These are phyloP conservation scores for Xylariaceae sp. DNA, from an alignment of 2,329 filamentous ascomycete genomes.

Conservation along the genomic window DNA sequence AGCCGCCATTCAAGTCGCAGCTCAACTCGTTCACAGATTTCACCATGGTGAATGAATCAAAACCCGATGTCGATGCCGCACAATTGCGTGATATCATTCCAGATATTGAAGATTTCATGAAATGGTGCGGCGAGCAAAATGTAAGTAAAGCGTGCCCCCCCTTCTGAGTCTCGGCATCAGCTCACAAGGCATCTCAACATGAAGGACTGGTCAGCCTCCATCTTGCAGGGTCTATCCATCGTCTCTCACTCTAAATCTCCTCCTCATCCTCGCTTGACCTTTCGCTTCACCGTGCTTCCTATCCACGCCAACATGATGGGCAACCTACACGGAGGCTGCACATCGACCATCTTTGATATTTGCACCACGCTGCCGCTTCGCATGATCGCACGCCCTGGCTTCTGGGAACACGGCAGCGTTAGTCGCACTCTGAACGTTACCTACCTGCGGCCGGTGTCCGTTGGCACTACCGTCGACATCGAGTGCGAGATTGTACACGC, in stretches of 20 bases:
- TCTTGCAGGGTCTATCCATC: slow-evolving; percentile 40
- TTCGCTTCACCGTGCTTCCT: slow-evolving; percentile 45
- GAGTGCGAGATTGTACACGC: slow-evolving; percentile 43
- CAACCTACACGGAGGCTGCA: slow-evolving; percentile 58
- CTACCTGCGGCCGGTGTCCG: slow-evolving; percentile 57
- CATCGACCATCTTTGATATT: slow-evolving; percentile 62
- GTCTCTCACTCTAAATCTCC: slow-evolving; percentile 32
- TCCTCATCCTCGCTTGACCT: slow-evolving; percentile 38
- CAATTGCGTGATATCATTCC: not conserved
- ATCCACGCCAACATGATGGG: slow-evolving; percentile 48
- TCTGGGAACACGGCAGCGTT: slow-evolving; percentile 58
- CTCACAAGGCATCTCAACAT: not conserved
- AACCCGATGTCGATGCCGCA: not conserved
- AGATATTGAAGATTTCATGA: not conserved
- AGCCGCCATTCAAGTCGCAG: not conserved
- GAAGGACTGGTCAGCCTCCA: slow-evolving; percentile 41
- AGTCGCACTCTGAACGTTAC: slow-evolving; percentile 60
- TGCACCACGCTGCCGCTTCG: slow-evolving; percentile 55
- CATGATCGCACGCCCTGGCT: slow-evolving; percentile 52
- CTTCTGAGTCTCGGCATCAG: not conserved
- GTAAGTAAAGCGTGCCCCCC: not conserved
- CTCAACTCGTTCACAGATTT: not conserved
- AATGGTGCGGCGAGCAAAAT: not conserved
- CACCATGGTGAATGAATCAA: not conserved
- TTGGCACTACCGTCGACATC: slow-evolving; percentile 40